A percentile compares a stretch with the other conserved stretches of the same genome.
phyloP scores from a whole-genome alignment of 352 stramenopile genomes.

The Blastocystis sp. region DNA sequence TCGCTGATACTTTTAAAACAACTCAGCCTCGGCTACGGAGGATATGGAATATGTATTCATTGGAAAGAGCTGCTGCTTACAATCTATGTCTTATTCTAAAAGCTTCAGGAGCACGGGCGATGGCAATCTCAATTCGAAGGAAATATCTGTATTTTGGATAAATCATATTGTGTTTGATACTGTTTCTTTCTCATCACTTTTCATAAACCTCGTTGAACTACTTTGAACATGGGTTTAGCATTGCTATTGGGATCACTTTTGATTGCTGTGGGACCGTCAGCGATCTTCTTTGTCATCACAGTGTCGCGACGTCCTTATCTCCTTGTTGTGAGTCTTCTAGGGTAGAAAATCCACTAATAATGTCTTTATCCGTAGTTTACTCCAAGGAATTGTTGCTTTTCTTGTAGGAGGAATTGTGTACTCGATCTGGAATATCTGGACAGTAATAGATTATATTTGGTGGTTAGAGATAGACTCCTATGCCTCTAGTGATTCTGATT shows the following conservation, averaged over 20 bases:
- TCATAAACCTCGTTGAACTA: background rate
- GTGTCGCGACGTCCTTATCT: slow-evolving; percentile 45
- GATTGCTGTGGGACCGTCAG: slow-evolving; percentile 25
- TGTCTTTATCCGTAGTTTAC: background rate
- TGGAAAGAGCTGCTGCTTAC: slow-evolving; percentile 38
- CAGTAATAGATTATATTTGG: background rate
- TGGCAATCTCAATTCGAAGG: slow-evolving; percentile 3
- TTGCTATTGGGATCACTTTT: slow-evolving; percentile 32
- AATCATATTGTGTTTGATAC: background rate
- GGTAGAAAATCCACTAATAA: background rate
- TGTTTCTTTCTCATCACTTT: background rate
- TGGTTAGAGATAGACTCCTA: slow-evolving; percentile 15
- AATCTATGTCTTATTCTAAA: slow-evolving; percentile 50
- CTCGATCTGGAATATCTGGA: slow-evolving; percentile 59
- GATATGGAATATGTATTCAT: slow-evolving; percentile 38
- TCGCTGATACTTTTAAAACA: background rate
- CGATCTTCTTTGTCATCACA: slow-evolving; percentile 40
- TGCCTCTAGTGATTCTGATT: background rate
- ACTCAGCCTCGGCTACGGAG: background rate
- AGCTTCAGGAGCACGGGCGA: background rate
- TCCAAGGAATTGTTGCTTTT: background rate
- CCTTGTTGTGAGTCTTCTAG: slow-evolving; percentile 10
- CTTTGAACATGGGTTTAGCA: slow-evolving; percentile 12
- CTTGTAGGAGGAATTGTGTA: background rate
- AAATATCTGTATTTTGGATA: slow-evolving; percentile 4